These are phyloP conservation scores for Wickerhamomyces tratensis DNA, from an alignment of 805 yeast species.

Conservation along the genomic window DNA sequence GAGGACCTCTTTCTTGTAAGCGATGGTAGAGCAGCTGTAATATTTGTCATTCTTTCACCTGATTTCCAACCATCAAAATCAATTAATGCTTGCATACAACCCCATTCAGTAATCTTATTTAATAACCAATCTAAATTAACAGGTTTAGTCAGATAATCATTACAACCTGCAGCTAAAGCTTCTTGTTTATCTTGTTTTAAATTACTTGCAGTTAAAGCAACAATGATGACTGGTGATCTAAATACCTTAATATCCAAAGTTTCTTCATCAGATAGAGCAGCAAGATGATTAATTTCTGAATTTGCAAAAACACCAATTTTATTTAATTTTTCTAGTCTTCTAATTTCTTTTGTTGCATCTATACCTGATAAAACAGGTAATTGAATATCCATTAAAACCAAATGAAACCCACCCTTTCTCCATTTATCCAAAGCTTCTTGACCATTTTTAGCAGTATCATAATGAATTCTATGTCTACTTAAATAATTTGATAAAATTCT, in stretches of 20 bases:
- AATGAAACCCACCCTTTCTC: constrained; percentile 90
- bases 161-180: constrained; percentile 95
- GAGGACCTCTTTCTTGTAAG: constrained; percentile 11
- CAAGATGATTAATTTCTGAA: constrained; percentile 13
- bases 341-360: constrained; percentile 87
- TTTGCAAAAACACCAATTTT: constrained; percentile 47
- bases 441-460: constrained; percentile 85
- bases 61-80: constrained; percentile 89
- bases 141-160: constrained; percentile 93
- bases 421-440: constrained; percentile 91
- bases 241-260: constrained; percentile 52
- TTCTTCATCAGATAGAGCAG: constrained; percentile 28
- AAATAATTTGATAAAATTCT: constrained; percentile 84
- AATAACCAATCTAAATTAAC: constrained; percentile 91
- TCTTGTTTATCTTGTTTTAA: constrained; percentile 77
- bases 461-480: constrained; percentile 75
- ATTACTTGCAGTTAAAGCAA: constrained; percentile 91
- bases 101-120: constrained; percentile 94
- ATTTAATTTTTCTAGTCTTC: constrained; percentile 73
- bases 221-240: constrained; percentile 93
- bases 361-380: constrained; percentile 93
- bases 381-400: constrained; percentile 95
- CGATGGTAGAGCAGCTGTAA: constrained; percentile 17
- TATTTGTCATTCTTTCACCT: constrained; percentile 32
- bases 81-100: constrained; percentile 96